phyloP scores from a whole-genome alignment of 108 stramenopile genomes.

The Cyclostephanos invisitatus region DNA sequence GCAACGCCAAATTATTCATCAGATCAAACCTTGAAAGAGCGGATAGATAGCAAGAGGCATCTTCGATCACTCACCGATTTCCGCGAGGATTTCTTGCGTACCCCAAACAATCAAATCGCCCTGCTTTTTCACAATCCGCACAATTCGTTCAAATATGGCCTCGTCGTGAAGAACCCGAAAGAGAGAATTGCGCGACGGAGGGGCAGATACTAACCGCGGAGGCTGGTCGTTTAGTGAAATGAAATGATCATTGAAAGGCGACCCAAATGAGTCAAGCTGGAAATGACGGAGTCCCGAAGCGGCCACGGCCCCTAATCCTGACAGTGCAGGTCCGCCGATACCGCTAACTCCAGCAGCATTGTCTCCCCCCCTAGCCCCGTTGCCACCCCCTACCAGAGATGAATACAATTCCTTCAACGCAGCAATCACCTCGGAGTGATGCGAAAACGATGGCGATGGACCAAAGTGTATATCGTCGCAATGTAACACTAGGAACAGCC shows the following conservation, averaged over 20 bases:
- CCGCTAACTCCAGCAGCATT: neutral
- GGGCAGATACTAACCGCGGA: neutral
- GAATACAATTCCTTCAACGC: slow-evolving; percentile 71
- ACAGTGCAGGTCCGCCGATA: neutral
- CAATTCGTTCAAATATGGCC: slow-evolving; percentile 54
- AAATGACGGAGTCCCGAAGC: neutral
- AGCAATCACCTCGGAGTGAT: slow-evolving; percentile 41
- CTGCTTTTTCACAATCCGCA: slow-evolving; percentile 58
- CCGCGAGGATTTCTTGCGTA: slow-evolving; percentile 71
- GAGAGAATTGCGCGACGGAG: slow-evolving; percentile 15
- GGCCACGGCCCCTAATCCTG: neutral
- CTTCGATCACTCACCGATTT: slow-evolving; percentile 30
- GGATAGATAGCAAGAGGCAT: neutral
- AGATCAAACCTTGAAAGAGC: neutral
- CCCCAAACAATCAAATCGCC: slow-evolving; percentile 86
- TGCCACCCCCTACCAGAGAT: slow-evolving; percentile 34
- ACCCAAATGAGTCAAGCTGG: neutral
- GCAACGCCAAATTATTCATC: neutral
- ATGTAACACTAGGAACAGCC: slow-evolving; percentile 73
- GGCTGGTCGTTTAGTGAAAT: neutral
- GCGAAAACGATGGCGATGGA: slow-evolving; percentile 20
- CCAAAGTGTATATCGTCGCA: slow-evolving; percentile 74
- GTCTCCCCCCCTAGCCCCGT: neutral
- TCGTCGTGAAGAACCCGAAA: slow-evolving; percentile 45
- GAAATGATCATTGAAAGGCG: neutral